These are phyloP conservation scores for Microcera coccophila DNA, from an alignment of 2,329 filamentous ascomycete genomes.

Conservation along the genomic window DNA sequence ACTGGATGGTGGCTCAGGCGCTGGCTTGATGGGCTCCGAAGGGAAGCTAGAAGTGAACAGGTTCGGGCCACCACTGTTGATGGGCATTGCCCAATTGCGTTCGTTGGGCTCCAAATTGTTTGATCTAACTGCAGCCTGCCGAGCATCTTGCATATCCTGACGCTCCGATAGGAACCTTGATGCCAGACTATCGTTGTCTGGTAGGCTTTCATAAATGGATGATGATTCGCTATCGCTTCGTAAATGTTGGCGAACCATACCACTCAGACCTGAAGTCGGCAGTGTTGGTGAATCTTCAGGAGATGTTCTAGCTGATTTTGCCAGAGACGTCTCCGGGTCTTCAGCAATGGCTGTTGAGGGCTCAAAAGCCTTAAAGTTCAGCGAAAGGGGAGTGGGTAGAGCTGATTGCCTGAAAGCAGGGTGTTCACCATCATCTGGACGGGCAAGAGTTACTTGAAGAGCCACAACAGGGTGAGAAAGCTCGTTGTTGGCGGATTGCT, in stretches of 20 bases:
- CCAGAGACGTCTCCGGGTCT: conserved; percentile 15
- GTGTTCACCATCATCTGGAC: conserved; percentile 51
- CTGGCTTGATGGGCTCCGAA: conserved; percentile 13
- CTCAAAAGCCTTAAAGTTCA: conserved; percentile 18
- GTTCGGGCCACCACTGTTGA: conserved; percentile 21
- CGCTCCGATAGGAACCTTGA: conserved; percentile 36
- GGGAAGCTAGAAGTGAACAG: conserved; percentile 18
- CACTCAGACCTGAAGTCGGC: conserved; percentile 65
- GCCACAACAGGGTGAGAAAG: conserved; percentile 16
- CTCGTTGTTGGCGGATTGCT: conserved; percentile 23
- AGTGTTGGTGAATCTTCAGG: conserved; percentile 73
- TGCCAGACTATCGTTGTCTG: conserved; percentile 32
- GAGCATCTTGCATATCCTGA: conserved; percentile 20
- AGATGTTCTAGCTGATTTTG: conserved; percentile 6
- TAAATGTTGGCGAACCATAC: conserved; percentile 79
- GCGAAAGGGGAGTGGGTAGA: conserved; percentile 41
- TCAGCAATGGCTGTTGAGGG: conserved; percentile 3
- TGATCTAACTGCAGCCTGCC: conserved; percentile 27
- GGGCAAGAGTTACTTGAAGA: conserved; percentile 40
- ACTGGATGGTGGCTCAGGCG: conserved; percentile 1
- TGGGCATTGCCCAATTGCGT: conserved; percentile 23
- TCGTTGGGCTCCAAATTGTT: conserved; percentile 46
- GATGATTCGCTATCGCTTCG: conserved; percentile 77
- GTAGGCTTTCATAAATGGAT: conserved; percentile 62
- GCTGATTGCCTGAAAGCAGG: conserved; percentile 50